These are phyloP conservation scores for Nakazawaea peltata DNA, from an alignment of 805 yeast species.

Conservation along the genomic window DNA sequence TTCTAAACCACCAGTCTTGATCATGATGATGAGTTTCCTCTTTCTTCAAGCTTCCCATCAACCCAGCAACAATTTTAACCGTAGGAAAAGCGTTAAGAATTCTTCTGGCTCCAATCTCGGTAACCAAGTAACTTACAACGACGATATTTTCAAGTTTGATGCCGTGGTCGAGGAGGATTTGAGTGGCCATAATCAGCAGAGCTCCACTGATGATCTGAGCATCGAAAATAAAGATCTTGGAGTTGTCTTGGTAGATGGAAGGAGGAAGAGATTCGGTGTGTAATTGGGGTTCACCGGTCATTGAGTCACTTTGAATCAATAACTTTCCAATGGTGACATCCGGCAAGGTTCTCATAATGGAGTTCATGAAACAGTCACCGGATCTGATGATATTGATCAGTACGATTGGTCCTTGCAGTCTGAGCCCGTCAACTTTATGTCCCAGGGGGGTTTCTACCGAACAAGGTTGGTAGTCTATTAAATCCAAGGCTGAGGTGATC, in stretches of 20 bases:
- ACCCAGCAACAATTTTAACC: constrained; percentile 64
- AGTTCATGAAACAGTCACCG: constrained; percentile 85
- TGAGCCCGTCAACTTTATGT: constrained; percentile 17
- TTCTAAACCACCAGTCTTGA: constrained; percentile 51
- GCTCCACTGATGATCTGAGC: constrained; percentile 91
- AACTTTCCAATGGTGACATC: constrained; percentile 76
- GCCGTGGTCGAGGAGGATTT: constrained; percentile 77
- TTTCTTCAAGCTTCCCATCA: constrained; percentile 33
- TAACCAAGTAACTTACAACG: constrained; percentile 64
- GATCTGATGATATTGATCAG: constrained; percentile 82
- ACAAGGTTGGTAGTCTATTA: constrained; percentile 30
- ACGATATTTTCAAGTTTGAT: constrained; percentile 54
- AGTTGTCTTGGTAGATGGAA: constrained; percentile 15
- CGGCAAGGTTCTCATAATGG: constrained; percentile 70
- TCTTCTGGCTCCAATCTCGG: constrained; percentile 71
- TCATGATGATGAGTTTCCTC: constrained; percentile 30
- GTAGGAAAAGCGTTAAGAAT: constrained; percentile 66
- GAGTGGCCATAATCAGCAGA: constrained; percentile 90
- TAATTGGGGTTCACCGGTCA: constrained; percentile 90
- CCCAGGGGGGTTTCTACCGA: constrained; percentile 22
- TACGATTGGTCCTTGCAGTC: constrained; percentile 39
- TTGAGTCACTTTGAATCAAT: constrained; percentile 78
- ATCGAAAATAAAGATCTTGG: constrained; percentile 64
- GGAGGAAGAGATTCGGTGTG: constrained; percentile 74
- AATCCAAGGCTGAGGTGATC: constrained; percentile 61